Evolutionary conservation across 2,329 filamentous ascomycete species (phyloP), one percentile per base, ranked within the genome.

Genomic region (Ascochyta fabae): DNA sequence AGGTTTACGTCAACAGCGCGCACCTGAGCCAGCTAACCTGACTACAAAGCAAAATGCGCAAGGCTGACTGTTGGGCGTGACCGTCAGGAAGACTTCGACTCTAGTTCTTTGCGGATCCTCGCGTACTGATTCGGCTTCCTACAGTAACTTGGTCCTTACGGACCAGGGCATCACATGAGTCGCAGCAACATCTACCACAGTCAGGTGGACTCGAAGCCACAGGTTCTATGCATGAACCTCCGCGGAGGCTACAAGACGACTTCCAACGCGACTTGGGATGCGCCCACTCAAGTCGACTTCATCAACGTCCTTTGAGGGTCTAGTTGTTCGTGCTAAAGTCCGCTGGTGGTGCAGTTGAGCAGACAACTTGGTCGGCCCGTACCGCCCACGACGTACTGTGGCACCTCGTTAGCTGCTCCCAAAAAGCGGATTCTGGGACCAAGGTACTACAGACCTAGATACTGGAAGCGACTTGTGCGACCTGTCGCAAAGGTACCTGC

Each of bases 401-500:
- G 16, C 22, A 50, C 46, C 43, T 50, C 42, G 33, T 43, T 51
- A 57, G 36, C 33, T 40, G 33, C 42, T 36, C 54, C 48, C 52
- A 39, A 52, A 27, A 23, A 40, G 49, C 27, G 54, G 47, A 56
- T 38, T 19, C 50, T 52, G 51, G 43, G 42, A 58, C 38, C 43
- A 45, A 47, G 48, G 58, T 60, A 52, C 26, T 58, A 60, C 53
- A 34, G 41, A 41, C 46, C 44, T 60, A 60, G 57, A 48, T 56
- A 58, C 57, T 48, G 53, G 49, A 56, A 59, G 44, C 43, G 36
- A 49, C 42, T 48, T 60, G 59, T 67, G 58, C 53, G 49, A 63
- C 61, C 36, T 44, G 44, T 55, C 46, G 50, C 51, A 56, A 55
- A 53, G 31, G 66, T 70, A 62, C 65, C 69, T 72, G 67, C 65